These are phyloP conservation scores for Mycena kentingensis DNA, from an alignment of 768 basidiomycete species.

Conservation along the genomic window DNA sequence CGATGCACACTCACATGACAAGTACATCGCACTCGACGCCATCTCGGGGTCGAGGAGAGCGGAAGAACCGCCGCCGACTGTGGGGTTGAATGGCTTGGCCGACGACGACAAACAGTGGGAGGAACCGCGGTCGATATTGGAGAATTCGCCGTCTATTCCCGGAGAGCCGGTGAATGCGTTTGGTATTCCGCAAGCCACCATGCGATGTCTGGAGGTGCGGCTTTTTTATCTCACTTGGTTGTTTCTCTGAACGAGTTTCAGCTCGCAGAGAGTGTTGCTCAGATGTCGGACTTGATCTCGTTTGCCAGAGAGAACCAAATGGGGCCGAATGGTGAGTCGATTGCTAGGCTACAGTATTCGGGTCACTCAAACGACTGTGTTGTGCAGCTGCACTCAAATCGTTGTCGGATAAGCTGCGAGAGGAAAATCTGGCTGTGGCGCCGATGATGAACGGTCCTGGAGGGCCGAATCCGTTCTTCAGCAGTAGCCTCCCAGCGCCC, in stretches of 20 bases:
- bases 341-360: constrained; percentile 22
- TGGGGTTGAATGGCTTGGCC: constrained; percentile 28
- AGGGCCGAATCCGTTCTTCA: constrained; percentile 28
- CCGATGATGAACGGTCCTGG: constrained; percentile 25
- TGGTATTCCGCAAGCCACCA: constrained; percentile 86
- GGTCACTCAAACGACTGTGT: constrained; percentile 5
- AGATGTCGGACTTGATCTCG: constrained; percentile 77
- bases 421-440: constrained; percentile 32
- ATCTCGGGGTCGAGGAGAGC: constrained; percentile 53
- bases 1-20: constrained; percentile 72
- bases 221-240: constrained; percentile 9
- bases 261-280: constrained; percentile 80
- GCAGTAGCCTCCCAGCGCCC: constrained; percentile 19
- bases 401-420: constrained; percentile 43
- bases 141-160: constrained; percentile 67
- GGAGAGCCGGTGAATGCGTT: constrained; percentile 86
- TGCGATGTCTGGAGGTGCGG: constrained; percentile 82
- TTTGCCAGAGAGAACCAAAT: constrained; percentile 55
- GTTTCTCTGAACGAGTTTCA: constrained; percentile 29
- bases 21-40: constrained; percentile 67
- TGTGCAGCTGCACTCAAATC: constrained; percentile 43
- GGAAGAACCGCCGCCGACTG: constrained; percentile 34
- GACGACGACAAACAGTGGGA: constrained; percentile 68
- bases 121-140: constrained; percentile 62
- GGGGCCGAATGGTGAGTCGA: constrained; percentile 71